Evolutionary conservation across 139 green algal genomes (phyloP), one percentile per base, ranked within the genome.

Genomic region (Ulvella scutata): DNA sequence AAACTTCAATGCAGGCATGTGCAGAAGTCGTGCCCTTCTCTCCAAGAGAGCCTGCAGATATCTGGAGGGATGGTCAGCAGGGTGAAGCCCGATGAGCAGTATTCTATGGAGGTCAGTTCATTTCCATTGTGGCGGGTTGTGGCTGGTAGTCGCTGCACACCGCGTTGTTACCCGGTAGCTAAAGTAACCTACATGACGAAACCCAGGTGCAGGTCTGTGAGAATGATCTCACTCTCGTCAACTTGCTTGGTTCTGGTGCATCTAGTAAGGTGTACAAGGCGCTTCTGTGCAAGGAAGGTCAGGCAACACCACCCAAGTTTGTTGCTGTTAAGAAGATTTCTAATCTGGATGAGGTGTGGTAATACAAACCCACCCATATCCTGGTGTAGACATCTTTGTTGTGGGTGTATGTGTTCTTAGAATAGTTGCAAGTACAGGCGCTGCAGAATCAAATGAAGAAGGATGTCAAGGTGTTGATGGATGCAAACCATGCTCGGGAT

Each of bases 391-490:
- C n/a, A n/a, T 75, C n/a, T 75, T 3, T 7, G 31, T 35, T 31
- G 9, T 33, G 23, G 2, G 2, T 7, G 74, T 40, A 44, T 79
- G 76, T 26, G 72, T 23, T 10, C n/a, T 20, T 7, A 74, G 26
- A 10, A 7, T 17, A 17, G 4, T 31, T 38, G 38, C 61, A 79
- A 21, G 28, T 82, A 51, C n/a, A n/a, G n/a, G n/a, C n/a, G n/a
- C n/a, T n/a, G n/a, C 82, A 92, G 82, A 88, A 95, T 20, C 90
- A 96, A 78, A 88, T 96, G 83, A 86, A 95, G 80, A 93, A 93
- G 72, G 90, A 96, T 76, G 83, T 96, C 23, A 91, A 90, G 80
- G 88, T 88, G 38, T 81, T 96, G 43, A 92, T 85, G 73, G 86
- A 93, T 33, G 79, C 33, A 26, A 67, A 26, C 51, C 51, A 26